phyloP scores from a whole-genome alignment of 2,329 filamentous ascomycete species.

The Aspergillus ruber region DNA sequence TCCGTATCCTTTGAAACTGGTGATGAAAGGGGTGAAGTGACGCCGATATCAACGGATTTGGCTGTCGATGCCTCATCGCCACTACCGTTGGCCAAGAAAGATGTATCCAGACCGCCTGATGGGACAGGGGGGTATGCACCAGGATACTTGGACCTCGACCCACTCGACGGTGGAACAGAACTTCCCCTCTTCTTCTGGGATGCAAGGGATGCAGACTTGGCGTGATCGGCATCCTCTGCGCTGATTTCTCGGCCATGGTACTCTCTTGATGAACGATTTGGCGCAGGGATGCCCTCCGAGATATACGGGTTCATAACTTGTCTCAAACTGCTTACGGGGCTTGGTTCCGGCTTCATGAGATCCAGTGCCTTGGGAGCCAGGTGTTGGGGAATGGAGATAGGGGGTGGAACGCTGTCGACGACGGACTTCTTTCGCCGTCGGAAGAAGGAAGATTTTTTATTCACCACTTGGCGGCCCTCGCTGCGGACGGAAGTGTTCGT shows the following conservation, averaged over 20 bases:
- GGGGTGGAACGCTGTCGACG: slow-evolving; percentile 59
- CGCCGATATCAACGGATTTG: slow-evolving; percentile 10
- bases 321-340: slow-evolving; percentile 71
- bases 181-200: slow-evolving; percentile 19
- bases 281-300: slow-evolving; percentile 20
- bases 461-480: slow-evolving; percentile 54
- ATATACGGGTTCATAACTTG: slow-evolving; percentile 85
- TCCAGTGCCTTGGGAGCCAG: slow-evolving; percentile 33
- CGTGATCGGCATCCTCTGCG: slow-evolving; percentile 11
- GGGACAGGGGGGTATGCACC: slow-evolving; percentile 21
- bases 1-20: background rate
- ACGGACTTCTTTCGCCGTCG: slow-evolving; percentile 86
- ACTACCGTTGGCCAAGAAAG: slow-evolving; percentile 30
- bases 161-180: slow-evolving; percentile 17
- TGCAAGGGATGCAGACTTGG: slow-evolving; percentile 11
- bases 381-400: slow-evolving; percentile 44
- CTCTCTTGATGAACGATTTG: slow-evolving; percentile 16
- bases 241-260: slow-evolving; percentile 13
- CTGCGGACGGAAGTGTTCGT: slow-evolving; percentile 22
- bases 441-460: slow-evolving; percentile 94
- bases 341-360: slow-evolving; percentile 37
- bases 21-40: background rate
- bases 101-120: slow-evolving; percentile 20
- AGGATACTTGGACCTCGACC: slow-evolving; percentile 19
- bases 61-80: slow-evolving; percentile 25